phyloP scores from a whole-genome alignment of 805 yeast genomes.

The Millerozyma miso region DNA sequence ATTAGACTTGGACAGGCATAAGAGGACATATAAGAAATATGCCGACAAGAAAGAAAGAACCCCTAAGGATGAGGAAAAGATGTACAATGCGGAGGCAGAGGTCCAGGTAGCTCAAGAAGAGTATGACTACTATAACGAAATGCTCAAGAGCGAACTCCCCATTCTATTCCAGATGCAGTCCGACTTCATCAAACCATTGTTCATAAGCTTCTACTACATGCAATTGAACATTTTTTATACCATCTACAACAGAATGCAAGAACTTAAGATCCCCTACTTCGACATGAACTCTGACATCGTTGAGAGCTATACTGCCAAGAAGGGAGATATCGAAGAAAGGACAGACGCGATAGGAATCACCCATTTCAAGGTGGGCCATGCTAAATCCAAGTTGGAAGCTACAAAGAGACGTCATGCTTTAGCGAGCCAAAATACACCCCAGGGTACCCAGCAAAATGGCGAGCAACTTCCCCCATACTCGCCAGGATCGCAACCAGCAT shows the following conservation, averaged over 20 bases:
- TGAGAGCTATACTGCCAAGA: conserved; percentile 72
- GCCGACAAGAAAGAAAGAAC: conserved; percentile 81
- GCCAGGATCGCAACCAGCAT: conserved; percentile 21
- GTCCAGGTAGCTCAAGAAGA: conserved; percentile 91
- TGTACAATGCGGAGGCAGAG: conserved; percentile 87
- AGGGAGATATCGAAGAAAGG: conserved; percentile 88
- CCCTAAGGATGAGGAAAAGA: conserved; percentile 84
- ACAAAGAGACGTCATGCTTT: conserved; percentile 69
- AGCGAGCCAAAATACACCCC: conserved; percentile 8
- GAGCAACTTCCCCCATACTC: conserved; percentile 34
- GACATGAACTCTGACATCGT: conserved; percentile 80
- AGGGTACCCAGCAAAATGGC: conserved; percentile 12
- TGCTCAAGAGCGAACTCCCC: conserved; percentile 89
- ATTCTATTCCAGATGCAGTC: conserved; percentile 82
- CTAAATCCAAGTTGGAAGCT: conserved; percentile 77
- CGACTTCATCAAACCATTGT: conserved; percentile 88
- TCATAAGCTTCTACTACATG: conserved; percentile 94
- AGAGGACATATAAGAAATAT: conserved; percentile 61
- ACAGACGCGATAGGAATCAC: conserved; percentile 88
- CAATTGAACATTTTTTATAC: conserved; percentile 96
- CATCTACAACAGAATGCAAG: conserved; percentile 85
- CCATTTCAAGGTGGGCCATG: conserved; percentile 86
- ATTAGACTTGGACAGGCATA: conserved; percentile 86
- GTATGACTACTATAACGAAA: conserved; percentile 90
- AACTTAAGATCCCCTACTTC: conserved; percentile 94